These are phyloP conservation scores for Pouteria glomerata DNA, from an alignment of 148 eudicot genomes.

Conservation along the genomic window DNA sequence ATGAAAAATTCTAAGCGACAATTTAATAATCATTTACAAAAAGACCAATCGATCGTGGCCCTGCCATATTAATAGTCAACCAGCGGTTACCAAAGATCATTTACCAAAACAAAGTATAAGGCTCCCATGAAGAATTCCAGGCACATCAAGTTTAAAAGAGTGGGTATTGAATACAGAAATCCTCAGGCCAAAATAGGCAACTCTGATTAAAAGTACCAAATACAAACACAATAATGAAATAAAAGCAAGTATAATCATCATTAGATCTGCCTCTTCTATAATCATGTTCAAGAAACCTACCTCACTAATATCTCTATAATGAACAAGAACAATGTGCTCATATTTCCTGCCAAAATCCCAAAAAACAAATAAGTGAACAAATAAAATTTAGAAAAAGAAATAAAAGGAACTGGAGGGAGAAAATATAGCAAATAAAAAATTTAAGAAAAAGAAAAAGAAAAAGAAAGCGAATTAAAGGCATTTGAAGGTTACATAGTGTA, in stretches of 20 bases:
- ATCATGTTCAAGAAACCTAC: slow-evolving; percentile 31
- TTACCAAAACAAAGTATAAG: not conserved
- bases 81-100: not conserved
- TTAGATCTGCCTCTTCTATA: not conserved
- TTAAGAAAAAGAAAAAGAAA: too few species aligned
- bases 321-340: slow-evolving; percentile 98
- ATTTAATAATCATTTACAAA: not conserved
- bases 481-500: too few species aligned
- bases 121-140: not conserved
- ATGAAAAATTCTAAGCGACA: not conserved
- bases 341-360: slow-evolving; percentile 45
- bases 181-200: not conserved
- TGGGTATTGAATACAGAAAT: not conserved
- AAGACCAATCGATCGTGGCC: not conserved
- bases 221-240: slow-evolving; percentile 2
- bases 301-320: slow-evolving; percentile 84
- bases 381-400: not conserved
- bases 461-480: too few species aligned
- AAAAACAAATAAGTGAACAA: not conserved
- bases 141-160: not conserved
- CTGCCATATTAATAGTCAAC: not conserved
- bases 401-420: not conserved
- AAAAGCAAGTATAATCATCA: not conserved
- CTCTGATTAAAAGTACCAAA: not conserved
- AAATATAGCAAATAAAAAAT: too few species aligned